Evolutionary conservation across 108 stramenopile species (phyloP), one percentile per base, ranked within the genome.

Genomic region (Cylindrotheca fusiformis): DNA sequence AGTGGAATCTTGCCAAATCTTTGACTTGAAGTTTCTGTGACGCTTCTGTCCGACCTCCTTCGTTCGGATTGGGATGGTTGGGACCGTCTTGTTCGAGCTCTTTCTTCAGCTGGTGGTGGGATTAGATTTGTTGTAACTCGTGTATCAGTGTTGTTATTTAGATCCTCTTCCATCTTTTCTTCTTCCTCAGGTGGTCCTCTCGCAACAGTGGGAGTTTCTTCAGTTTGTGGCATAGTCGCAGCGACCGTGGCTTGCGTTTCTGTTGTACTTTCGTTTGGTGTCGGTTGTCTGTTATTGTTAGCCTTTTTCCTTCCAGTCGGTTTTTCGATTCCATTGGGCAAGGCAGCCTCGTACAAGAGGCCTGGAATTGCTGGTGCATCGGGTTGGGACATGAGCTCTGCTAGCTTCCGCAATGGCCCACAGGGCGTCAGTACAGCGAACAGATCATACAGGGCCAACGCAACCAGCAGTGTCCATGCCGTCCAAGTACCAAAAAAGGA

Each of bases 391-490:
- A 97, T 90, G 41, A 96, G 55, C 24, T 90, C 74, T 4, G 97
- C 92, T 18, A 99, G 71, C 2, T 84, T 84, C 58, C 85, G 87
- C 29, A 99, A 77, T 5, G 98, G 98, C 5, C 98, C 98, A 76
- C 95, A 97, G 0, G 98, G 98, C 1, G 96, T 87, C 20, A 99
- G 71, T 6, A 99, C 96, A 2, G 97, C 97, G 67, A 87, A 94
- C 28, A 96, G 72, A 76, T 98, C 97, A 65, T 99, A 99, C 44
- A 99, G 69, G 2, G 95, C 96, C 55, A 99, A 73, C 71, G 95
- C 85, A 5, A 99, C 86, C 24, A 99, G 63, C 12, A 99, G 67
- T 19, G 92, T 78, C 98, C 98, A 99, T 2, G 94, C 83, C 44
- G 95, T 99, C 96, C 95, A 97, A 55, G 86, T 87, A 56, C 91